phyloP scores from a whole-genome alignment of 2,329 filamentous ascomycete genomes.

The Colletotrichum scovillei region DNA sequence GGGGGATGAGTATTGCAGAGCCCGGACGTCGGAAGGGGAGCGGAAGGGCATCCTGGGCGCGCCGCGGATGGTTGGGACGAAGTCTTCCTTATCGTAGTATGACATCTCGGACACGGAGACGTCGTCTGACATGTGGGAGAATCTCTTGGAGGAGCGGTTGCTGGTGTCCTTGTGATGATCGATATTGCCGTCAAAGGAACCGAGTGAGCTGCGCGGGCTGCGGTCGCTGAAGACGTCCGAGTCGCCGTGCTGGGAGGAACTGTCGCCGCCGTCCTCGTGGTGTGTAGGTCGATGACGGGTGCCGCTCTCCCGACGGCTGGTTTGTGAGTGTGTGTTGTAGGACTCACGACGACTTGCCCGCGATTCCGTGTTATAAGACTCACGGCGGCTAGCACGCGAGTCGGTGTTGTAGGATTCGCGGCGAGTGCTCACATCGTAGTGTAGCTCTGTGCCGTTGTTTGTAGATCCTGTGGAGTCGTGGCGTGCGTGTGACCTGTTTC shows the following conservation, averaged over 20 bases:
- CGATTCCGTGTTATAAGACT: conserved; percentile 4
- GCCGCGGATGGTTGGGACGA: conserved; percentile 66
- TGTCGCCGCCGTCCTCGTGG: conserved; percentile 50
- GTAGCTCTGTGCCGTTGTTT: conserved; percentile 43
- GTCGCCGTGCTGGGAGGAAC: conserved; percentile 64
- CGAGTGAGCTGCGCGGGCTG: conserved; percentile 67
- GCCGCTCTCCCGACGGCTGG: conserved; percentile 19
- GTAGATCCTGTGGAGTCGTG: conserved; percentile 36
- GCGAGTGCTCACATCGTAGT: conserved; percentile 38
- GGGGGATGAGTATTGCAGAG: conserved; percentile 79
- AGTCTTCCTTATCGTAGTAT: conserved; percentile 54
- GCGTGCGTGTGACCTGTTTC: conserved; percentile 36
- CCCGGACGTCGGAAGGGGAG: conserved; percentile 75
- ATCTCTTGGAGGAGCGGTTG: conserved; percentile 48
- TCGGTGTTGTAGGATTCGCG: conserved; percentile 25
- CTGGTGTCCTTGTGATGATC: conserved; percentile 44
- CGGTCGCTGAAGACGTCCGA: conserved; percentile 70
- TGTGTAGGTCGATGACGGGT: neutral
- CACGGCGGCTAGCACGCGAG: conserved; percentile 19
- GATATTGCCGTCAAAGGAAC: conserved; percentile 54
- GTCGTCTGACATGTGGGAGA: conserved; percentile 61
- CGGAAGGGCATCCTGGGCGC: conserved; percentile 74
- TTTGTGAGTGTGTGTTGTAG: neutral
- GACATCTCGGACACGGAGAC: conserved; percentile 58
- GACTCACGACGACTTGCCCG: conserved; percentile 24